These are phyloP conservation scores for Coemansia sp. DNA, from an alignment of 192 early-diverging fungal species.

Conservation along the genomic window DNA sequence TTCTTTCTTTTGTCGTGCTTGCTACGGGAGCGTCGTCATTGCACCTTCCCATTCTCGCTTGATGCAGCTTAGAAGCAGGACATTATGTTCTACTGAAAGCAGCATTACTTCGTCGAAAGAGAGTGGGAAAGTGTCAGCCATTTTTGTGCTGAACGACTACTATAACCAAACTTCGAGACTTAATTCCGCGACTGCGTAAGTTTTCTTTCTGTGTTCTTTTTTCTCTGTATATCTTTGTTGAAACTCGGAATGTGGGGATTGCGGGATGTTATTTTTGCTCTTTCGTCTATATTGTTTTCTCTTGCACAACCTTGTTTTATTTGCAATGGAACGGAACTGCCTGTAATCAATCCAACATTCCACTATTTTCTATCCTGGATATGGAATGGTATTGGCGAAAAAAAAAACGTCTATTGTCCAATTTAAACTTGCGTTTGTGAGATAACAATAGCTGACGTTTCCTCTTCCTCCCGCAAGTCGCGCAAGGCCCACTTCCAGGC, in stretches of 20 bases:
- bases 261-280: too few species aligned
- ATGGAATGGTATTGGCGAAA: too few species aligned
- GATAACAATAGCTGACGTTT: slow-evolving; percentile 65
- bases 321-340: too few species aligned
- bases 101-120: slow-evolving; percentile 10
- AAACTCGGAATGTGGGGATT: slow-evolving; percentile 3
- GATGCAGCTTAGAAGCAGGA: neutral
- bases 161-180: slow-evolving; percentile 5
- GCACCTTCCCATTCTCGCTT: slow-evolving; percentile 24
- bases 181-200: slow-evolving; percentile 18
- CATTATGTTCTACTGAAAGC: neutral
- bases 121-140: slow-evolving; percentile 45
- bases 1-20: neutral
- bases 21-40: slow-evolving; percentile 47
- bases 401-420: too few species aligned
- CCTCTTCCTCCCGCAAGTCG: slow-evolving; percentile 87
- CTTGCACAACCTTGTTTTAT: too few species aligned
- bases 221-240: slow-evolving; percentile 18
- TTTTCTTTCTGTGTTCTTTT: slow-evolving; percentile 4
- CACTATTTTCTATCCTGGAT: too few species aligned
- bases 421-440: neutral
- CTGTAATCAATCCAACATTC: too few species aligned
- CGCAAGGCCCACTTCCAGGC: slow-evolving; percentile 99
- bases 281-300: too few species aligned
- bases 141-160: slow-evolving; percentile 49